These are phyloP conservation scores for Penicillium sp. DNA, from an alignment of 2,329 filamentous ascomycete species.

Conservation along the genomic window DNA sequence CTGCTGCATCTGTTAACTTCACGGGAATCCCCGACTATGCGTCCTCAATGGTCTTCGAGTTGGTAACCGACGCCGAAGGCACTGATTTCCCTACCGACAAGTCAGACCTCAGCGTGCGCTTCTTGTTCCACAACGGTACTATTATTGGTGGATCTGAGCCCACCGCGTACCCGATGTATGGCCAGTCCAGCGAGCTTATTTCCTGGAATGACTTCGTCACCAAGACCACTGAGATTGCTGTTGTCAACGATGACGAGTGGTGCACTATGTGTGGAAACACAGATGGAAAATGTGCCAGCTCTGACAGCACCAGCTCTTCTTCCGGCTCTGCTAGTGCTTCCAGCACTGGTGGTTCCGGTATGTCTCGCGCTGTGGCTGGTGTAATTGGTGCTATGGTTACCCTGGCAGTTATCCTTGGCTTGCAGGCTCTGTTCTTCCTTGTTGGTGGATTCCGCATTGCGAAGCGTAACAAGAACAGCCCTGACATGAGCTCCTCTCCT, in stretches of 20 bases:
- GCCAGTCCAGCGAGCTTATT: conserved; percentile 56
- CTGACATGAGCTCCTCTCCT: conserved; percentile 10
- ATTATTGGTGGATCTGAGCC: conserved; percentile 48
- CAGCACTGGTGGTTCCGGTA: conserved; percentile 34
- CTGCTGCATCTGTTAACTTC: conserved; percentile 61
- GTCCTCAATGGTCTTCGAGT: conserved; percentile 77
- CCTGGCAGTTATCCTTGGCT: conserved; percentile 61
- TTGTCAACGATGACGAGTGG: conserved; percentile 68
- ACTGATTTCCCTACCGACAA: conserved; percentile 42
- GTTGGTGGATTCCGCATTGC: conserved; percentile 61
- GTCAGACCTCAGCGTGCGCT: conserved; percentile 59
- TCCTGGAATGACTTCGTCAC: conserved; percentile 69
- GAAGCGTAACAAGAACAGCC: conserved; percentile 47
- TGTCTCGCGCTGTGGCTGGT: conserved; percentile 73
- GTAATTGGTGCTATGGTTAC: conserved; percentile 76
- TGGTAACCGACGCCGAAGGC: conserved; percentile 54
- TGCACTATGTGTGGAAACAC: conserved; percentile 74
- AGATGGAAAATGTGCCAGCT: conserved; percentile 63
- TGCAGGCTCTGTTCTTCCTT: conserved; percentile 56
- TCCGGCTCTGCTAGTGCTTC: conserved; percentile 24
- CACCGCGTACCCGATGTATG: conserved; percentile 62
- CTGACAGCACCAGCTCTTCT: conserved; percentile 26
- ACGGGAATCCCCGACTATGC: conserved; percentile 81
- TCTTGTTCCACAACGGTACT: conserved; percentile 65
- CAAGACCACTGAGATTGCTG: conserved; percentile 66